These are phyloP conservation scores for Coemansia sp. DNA, from an alignment of 192 early-diverging fungal genomes.

Conservation along the genomic window DNA sequence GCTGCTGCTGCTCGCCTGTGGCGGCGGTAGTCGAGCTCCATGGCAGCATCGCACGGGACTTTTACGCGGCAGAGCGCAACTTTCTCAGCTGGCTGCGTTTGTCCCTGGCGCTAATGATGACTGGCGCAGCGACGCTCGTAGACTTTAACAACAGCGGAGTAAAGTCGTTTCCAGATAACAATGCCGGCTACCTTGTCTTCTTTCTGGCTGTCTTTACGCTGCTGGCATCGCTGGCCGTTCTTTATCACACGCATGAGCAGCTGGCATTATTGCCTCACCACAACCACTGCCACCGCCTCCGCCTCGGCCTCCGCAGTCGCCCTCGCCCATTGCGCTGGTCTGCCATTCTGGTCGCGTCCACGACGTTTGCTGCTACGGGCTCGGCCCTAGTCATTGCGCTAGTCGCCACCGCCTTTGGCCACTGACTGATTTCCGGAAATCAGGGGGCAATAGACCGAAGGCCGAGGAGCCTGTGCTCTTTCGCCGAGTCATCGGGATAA, in stretches of 20 bases:
- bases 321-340: constrained; percentile 37
- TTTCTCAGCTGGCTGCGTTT: constrained; percentile 48
- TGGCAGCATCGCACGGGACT: constrained; percentile 46
- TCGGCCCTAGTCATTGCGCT: background rate
- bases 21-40: constrained; percentile 21
- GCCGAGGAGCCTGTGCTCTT: too few relatives aligned
- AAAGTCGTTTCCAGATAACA: background rate
- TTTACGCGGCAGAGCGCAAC: constrained; percentile 52
- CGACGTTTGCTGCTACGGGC: constrained; percentile 16
- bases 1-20: too few relatives aligned
- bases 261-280: too few relatives aligned
- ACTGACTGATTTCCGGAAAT: background rate
- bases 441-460: background rate
- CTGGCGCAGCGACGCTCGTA: constrained; percentile 27
- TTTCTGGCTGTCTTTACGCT: constrained; percentile 17
- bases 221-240: constrained; percentile 15
- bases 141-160: background rate
- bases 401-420: background rate
- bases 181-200: constrained; percentile 2
- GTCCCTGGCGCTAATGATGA: constrained; percentile 30
- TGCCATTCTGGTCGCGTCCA: constrained; percentile 14
- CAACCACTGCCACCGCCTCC: too few relatives aligned
- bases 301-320: background rate
- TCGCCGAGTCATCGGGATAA: too few relatives aligned
- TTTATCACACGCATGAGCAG: constrained; percentile 33